Evolutionary conservation across 2,329 filamentous ascomycete species (phyloP).

Genomic region (Bretziella fagacearum): DNA sequence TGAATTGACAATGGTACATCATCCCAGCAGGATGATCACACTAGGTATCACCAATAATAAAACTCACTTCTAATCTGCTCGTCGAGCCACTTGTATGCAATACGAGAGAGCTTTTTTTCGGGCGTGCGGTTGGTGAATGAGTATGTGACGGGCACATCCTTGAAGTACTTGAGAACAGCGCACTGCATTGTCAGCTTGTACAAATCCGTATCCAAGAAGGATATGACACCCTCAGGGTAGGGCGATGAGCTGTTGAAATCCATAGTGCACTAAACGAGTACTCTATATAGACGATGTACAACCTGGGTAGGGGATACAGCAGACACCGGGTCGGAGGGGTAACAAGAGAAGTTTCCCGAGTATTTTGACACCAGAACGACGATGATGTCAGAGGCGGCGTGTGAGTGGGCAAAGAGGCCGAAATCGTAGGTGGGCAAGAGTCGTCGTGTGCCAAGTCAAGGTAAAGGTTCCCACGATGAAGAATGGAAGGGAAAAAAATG

Average conservation of each 20-base stretch:
- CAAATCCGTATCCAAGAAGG: slow-evolving; percentile 65
- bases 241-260: slow-evolving; percentile 50
- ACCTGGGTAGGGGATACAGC: neutral
- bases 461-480: neutral
- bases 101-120: slow-evolving; percentile 73
- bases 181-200: slow-evolving; percentile 99
- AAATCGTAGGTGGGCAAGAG: no score
- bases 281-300: no score
- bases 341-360: no score
- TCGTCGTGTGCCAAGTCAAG: neutral
- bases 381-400: neutral
- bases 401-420: no score
- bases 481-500: neutral
- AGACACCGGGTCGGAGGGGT: neutral
- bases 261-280: slow-evolving; percentile 31
- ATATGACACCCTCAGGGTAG: slow-evolving; percentile 61
- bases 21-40: neutral
- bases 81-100: slow-evolving; percentile 71
- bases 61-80: slow-evolving; percentile 62
- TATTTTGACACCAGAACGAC: no score
- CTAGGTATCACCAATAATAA: neutral
- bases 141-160: slow-evolving; percentile 67
- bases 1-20: neutral
- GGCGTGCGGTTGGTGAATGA: slow-evolving; percentile 91
- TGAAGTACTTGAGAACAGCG: slow-evolving; percentile 83